Evolutionary conservation across 2,329 filamentous ascomycete species (phyloP).

Genomic region (Chaetomium globosum): DNA sequence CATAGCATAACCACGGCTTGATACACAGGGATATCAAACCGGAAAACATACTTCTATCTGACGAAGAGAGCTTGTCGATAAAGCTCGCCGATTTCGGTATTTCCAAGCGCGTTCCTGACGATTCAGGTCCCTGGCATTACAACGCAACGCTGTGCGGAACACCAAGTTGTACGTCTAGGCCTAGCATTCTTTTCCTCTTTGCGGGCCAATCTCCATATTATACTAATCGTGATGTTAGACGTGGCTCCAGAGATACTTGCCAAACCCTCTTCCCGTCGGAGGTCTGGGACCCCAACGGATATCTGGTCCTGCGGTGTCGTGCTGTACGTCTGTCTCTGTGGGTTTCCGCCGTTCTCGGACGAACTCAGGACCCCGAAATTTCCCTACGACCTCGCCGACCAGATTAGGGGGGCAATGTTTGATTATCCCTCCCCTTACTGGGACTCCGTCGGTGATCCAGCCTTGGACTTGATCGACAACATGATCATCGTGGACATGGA

Average conservation of each 20-base stretch:
- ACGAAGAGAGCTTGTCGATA: neutral
- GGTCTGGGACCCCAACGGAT: neutral
- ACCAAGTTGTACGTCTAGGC: neutral
- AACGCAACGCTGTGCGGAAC: neutral
- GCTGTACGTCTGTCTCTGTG: slow-evolving; percentile 1
- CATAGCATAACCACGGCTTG: neutral
- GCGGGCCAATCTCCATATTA: neutral
- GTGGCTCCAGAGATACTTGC: neutral
- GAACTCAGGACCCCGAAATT: neutral
- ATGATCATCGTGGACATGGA: slow-evolving; percentile 9
- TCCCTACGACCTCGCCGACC: neutral
- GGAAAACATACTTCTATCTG: neutral
- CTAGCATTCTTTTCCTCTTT: neutral
- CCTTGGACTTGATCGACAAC: neutral
- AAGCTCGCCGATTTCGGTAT: neutral
- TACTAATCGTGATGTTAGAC: neutral
- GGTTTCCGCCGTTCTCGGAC: slow-evolving; percentile 2
- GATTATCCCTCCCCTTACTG: neutral
- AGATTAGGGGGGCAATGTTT: neutral
- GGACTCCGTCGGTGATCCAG: neutral
- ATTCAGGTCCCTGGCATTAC: neutral
- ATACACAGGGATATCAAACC: slow-evolving; percentile 2
- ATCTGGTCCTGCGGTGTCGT: slow-evolving; percentile 5
- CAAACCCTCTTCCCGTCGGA: neutral
- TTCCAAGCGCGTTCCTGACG: neutral